Conservation (phyloP, 495 filamentous ascomycete species). For the Aspergillus diversus region DNA sequence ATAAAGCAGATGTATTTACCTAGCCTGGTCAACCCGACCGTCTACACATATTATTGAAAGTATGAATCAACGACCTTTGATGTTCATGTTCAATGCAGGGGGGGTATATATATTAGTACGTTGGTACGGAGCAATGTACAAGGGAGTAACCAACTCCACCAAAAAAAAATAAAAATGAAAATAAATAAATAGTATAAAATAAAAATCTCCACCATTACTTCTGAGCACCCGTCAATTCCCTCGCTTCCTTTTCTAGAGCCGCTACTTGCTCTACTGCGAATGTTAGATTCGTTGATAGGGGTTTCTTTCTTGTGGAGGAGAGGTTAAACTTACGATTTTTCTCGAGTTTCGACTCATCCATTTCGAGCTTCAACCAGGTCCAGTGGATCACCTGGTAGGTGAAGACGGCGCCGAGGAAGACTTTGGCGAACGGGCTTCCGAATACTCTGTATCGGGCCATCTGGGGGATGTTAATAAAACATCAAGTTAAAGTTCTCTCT, state of each 20-base stretch:
- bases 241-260: conserved; percentile 46
- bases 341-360: conserved; percentile 66
- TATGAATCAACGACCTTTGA: not conserved
- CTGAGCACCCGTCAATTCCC: conserved; percentile 39
- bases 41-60: not conserved
- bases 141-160: not conserved
- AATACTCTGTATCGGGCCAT: conserved; percentile 78
- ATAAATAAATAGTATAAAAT: not conserved
- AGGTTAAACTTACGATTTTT: conserved; percentile 51
- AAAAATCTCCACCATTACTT: conserved; percentile 25
- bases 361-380: conserved; percentile 86
- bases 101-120: conserved; percentile 6
- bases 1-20: too few relatives aligned
- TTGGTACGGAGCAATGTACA: too few relatives aligned
- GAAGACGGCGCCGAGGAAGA: conserved; percentile 82
- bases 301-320: not conserved
- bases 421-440: conserved; percentile 78
- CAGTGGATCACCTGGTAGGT: conserved; percentile 87
- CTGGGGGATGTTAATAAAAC: conserved; percentile 40
- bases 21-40: not conserved
- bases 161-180: not conserved
- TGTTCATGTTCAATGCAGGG: not conserved
- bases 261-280: conserved; percentile 42
- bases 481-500: not conserved
- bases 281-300: not conserved